phyloP scores from a whole-genome alignment of 2,329 filamentous ascomycete genomes.

The Paraphoma sp. region DNA sequence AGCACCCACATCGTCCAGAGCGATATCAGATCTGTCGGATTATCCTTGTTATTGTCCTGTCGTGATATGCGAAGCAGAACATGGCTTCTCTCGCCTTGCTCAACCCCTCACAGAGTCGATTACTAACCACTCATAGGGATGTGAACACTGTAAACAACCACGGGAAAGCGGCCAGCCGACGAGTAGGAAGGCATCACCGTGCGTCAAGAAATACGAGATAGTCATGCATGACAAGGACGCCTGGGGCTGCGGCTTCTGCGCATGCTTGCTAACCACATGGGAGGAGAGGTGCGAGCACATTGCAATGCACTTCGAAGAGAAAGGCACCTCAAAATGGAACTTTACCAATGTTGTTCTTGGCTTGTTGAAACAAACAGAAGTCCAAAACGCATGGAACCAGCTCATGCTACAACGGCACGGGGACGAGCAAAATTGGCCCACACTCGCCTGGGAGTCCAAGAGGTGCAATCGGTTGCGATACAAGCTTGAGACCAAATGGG shows the following conservation, averaged over 20 bases:
- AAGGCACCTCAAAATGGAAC: slow-evolving; percentile 68
- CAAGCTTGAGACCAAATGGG: slow-evolving; percentile 69
- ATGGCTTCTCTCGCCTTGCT: background rate
- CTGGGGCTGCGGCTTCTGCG: slow-evolving; percentile 74
- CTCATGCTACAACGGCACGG: slow-evolving; percentile 62
- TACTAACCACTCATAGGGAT: slow-evolving; percentile 49
- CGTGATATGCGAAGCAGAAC: background rate
- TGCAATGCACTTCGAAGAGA: slow-evolving; percentile 71
- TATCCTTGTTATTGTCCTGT: too few species aligned
- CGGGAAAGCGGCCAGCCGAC: slow-evolving; percentile 60
- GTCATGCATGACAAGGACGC: slow-evolving; percentile 67
- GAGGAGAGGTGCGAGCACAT: slow-evolving; percentile 74
- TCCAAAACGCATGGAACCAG: slow-evolving; percentile 67
- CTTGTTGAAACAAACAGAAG: slow-evolving; percentile 69
- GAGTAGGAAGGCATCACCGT: slow-evolving; percentile 59
- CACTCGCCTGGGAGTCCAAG: slow-evolving; percentile 67
- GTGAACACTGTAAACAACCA: slow-evolving; percentile 70
- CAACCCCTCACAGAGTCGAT: background rate
- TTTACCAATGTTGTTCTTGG: slow-evolving; percentile 73
- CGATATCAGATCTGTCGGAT: too few species aligned
- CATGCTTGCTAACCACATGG: slow-evolving; percentile 66
- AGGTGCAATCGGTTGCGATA: slow-evolving; percentile 69
- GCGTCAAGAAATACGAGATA: slow-evolving; percentile 49
- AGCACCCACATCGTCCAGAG: slow-evolving; percentile 33
- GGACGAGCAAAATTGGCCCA: slow-evolving; percentile 57